A percentile compares a stretch with the other conserved stretches of the same genome.
phyloP scores from a whole-genome alignment of 2,329 filamentous ascomycete genomes.

The Trichoderma koningiopsis region DNA sequence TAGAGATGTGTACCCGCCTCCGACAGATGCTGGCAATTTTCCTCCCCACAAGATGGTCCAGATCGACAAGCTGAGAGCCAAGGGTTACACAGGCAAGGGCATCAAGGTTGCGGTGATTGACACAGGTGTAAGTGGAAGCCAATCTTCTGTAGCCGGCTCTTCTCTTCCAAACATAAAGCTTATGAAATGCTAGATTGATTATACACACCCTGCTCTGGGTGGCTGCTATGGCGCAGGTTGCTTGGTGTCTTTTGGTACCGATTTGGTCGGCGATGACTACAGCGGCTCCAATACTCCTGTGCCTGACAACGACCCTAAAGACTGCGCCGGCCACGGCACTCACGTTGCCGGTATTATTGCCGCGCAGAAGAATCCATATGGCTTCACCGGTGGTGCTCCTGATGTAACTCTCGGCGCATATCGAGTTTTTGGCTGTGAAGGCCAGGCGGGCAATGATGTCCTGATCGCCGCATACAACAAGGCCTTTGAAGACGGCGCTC shows the following conservation, averaged over 20 bases:
- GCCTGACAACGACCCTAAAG: constrained; percentile 44
- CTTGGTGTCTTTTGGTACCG: constrained; percentile 47
- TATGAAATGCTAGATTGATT: constrained; percentile 39
- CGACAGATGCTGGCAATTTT: constrained; percentile 1
- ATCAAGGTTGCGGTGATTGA: constrained; percentile 58
- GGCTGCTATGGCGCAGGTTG: constrained; percentile 50
- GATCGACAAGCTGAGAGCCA: constrained; percentile 54
- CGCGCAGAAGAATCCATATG: constrained; percentile 41
- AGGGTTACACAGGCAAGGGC: constrained; percentile 53
- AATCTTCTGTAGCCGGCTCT: background rate
- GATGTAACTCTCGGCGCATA: constrained; percentile 45
- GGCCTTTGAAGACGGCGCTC: constrained; percentile 45
- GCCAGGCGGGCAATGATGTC: constrained; percentile 39
- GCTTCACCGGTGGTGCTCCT: constrained; percentile 45
- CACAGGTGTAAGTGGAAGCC: constrained; percentile 48
- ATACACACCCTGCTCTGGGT: constrained; percentile 49
- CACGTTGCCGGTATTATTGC: constrained; percentile 51
- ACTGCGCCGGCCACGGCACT: constrained; percentile 47
- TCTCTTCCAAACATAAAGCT: background rate
- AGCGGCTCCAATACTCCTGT: constrained; percentile 35
- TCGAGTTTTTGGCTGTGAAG: constrained; percentile 41
- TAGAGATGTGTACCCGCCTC: background rate
- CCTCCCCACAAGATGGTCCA: constrained; percentile 57
- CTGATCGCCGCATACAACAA: constrained; percentile 43
- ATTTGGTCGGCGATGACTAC: constrained; percentile 45